Evolutionary conservation across 192 early-diverging fungal genomes (phyloP).

Genomic region (Lobosporangium transversale): DNA sequence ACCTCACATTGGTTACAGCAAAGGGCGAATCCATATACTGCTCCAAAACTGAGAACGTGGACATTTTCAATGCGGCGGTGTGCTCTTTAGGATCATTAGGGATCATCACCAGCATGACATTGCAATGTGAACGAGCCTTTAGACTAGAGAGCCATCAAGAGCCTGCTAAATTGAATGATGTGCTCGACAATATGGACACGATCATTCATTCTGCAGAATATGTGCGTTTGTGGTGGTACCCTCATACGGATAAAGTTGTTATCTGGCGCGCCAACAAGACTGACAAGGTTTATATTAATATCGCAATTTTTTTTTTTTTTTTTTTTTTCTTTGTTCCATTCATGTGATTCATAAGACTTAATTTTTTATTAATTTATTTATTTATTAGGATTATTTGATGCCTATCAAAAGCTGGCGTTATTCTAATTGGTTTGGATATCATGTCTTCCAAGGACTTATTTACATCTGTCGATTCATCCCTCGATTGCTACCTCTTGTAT

Average conservation of each 20-base stretch:
- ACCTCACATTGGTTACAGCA: conserved; percentile 72
- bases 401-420: conserved; percentile 20
- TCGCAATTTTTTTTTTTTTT: too few species aligned
- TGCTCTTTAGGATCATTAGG: conserved; percentile 77
- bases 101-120: conserved; percentile 71
- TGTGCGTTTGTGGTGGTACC: conserved; percentile 83
- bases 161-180: conserved; percentile 65
- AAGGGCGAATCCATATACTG: conserved; percentile 62
- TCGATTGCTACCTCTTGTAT: conserved; percentile 57
- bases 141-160: conserved; percentile 72
- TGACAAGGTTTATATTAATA: too few species aligned
- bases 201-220: conserved; percentile 75
- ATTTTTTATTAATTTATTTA: too few species aligned
- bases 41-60: conserved; percentile 51
- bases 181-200: conserved; percentile 59
- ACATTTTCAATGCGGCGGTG: conserved; percentile 73
- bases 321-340: too few species aligned
- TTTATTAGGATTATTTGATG: not conserved
- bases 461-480: conserved; percentile 65
- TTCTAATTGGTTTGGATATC: conserved; percentile 44
- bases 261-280: conserved; percentile 77
- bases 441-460: conserved; percentile 67
- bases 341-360: too few species aligned
- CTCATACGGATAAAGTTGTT: conserved; percentile 74
- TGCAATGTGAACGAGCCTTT: conserved; percentile 74